phyloP scores from a whole-genome alignment of 306 rosid species.

The Abrus pulchellus region DNA sequence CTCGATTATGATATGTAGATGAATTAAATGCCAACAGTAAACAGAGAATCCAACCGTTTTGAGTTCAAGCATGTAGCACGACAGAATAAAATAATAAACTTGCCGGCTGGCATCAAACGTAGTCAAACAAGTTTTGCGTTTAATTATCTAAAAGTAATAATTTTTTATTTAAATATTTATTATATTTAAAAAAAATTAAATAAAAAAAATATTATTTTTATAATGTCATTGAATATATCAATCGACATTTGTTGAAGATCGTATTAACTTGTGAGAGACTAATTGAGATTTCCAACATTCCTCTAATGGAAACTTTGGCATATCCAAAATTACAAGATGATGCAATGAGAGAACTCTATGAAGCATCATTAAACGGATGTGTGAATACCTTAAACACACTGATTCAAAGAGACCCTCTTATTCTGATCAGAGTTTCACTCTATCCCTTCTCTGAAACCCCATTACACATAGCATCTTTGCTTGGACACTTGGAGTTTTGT shows the following conservation, averaged over 20 bases:
- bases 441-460: slow-evolving; percentile 45
- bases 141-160: background rate
- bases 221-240: background rate
- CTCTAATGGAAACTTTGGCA: slow-evolving; percentile 6
- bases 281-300: background rate
- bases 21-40: too few relatives aligned
- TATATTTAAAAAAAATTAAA: too few relatives aligned
- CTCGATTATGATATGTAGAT: too few relatives aligned
- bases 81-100: background rate
- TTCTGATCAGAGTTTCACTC: slow-evolving; percentile 37
- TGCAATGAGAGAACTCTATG: slow-evolving; percentile 37
- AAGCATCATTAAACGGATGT: slow-evolving; percentile 45
- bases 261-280: background rate
- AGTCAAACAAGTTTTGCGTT: background rate
- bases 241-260: slow-evolving; percentile 17
- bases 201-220: background rate
- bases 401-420: slow-evolving; percentile 31
- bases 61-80: too few relatives aligned
- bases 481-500: slow-evolving; percentile 47
- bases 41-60: too few relatives aligned
- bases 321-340: background rate
- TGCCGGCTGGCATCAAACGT: background rate
- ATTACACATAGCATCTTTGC: slow-evolving; percentile 51
- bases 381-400: slow-evolving; percentile 42
- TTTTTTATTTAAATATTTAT: too few relatives aligned